These are phyloP conservation scores for Emmonsia crescens DNA, from an alignment of 2,329 filamentous ascomycete genomes.

Conservation along the genomic window DNA sequence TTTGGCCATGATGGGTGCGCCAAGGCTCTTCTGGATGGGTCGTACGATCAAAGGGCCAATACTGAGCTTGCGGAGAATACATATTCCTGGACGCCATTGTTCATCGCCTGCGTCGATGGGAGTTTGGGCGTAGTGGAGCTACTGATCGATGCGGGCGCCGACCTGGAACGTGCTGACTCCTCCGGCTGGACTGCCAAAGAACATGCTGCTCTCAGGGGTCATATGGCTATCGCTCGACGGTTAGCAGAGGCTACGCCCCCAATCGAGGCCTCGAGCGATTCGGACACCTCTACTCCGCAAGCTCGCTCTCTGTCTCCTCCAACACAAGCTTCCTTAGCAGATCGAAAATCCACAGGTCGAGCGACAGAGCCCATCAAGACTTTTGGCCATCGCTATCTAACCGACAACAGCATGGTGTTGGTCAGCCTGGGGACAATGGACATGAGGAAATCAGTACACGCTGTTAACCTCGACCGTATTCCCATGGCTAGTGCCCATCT, in stretches of 20 bases:
- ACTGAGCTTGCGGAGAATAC: constrained; percentile 69
- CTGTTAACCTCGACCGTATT: constrained; percentile 80
- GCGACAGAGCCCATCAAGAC: constrained; percentile 74
- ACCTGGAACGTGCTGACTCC: constrained; percentile 63
- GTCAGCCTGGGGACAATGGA: constrained; percentile 95
- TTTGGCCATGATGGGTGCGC: constrained; percentile 78
- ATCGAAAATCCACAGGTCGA: constrained; percentile 37
- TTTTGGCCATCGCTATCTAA: constrained; percentile 92
- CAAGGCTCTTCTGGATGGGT: constrained; percentile 61
- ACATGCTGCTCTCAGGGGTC: constrained; percentile 80
- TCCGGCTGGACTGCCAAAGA: constrained; percentile 93
- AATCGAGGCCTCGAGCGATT: constrained; percentile 15
- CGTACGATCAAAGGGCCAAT: constrained; percentile 58
- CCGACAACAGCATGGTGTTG: constrained; percentile 74
- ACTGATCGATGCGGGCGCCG: constrained; percentile 66
- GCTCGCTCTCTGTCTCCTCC: constrained; percentile 28
- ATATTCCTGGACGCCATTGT: constrained; percentile 91
- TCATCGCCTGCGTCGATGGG: constrained; percentile 85
- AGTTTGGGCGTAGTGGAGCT: constrained; percentile 64
- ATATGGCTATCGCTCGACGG: constrained; percentile 65
- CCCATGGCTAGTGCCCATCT: constrained; percentile 79
- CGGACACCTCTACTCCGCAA: constrained; percentile 21
- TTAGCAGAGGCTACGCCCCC: constrained; percentile 47
- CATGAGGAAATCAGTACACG: constrained; percentile 65
- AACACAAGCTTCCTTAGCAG: constrained; percentile 29